Evolutionary conservation across 371 early-diverging fungal species (phyloP).

Genomic region (Mucor ambiguus): DNA sequence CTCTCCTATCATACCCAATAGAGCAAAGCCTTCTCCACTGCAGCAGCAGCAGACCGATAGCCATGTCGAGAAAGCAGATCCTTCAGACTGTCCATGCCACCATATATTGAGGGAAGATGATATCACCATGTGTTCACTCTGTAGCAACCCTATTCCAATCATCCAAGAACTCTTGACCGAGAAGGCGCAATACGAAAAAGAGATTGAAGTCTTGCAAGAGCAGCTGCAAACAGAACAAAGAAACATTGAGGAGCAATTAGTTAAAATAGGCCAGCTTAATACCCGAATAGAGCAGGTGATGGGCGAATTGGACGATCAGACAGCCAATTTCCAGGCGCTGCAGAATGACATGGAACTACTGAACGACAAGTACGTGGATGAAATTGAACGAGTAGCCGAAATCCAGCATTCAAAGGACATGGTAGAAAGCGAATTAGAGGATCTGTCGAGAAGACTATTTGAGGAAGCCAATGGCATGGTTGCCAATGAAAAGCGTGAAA

Average conservation of each 20-base stretch:
- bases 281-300: slow-evolving; percentile 49
- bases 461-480: slow-evolving; percentile 96
- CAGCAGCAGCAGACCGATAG: not conserved
- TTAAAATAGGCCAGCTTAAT: slow-evolving; percentile 45
- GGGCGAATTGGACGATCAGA: slow-evolving; percentile 46
- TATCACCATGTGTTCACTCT: slow-evolving; percentile 48
- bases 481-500: slow-evolving; percentile 77
- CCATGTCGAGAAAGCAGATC: not conserved
- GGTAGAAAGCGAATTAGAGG: slow-evolving; percentile 92
- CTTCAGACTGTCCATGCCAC: slow-evolving; percentile 47
- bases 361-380: slow-evolving; percentile 77
- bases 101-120: slow-evolving; percentile 35
- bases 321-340: slow-evolving; percentile 48
- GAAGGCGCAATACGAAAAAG: slow-evolving; percentile 45
- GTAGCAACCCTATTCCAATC: slow-evolving; percentile 57
- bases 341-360: slow-evolving; percentile 59
- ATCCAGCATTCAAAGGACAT: slow-evolving; percentile 87
- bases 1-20: slow-evolving; percentile 29
- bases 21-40: slow-evolving; percentile 3
- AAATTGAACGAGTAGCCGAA: slow-evolving; percentile 89
- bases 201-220: slow-evolving; percentile 44
- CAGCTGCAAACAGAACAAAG: slow-evolving; percentile 50
- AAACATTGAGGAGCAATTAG: slow-evolving; percentile 44
- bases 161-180: slow-evolving; percentile 54
- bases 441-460: slow-evolving; percentile 84